A percentile compares a stretch with the other conserved stretches of the same genome.
These are phyloP conservation scores for Scheffersomyces spartinae DNA, from an alignment of 805 yeast species.

Conservation along the genomic window DNA sequence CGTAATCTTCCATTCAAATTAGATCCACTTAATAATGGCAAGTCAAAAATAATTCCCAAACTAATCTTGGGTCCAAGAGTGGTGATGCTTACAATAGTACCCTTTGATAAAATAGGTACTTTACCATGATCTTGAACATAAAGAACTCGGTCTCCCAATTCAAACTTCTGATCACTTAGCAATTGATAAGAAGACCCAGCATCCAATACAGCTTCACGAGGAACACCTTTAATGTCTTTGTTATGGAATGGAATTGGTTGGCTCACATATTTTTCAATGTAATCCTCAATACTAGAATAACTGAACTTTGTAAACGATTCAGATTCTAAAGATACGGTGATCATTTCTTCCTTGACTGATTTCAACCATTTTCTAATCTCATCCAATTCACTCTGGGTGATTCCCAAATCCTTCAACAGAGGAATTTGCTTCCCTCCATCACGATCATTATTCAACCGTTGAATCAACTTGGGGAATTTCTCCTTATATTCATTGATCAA, in stretches of 20 bases:
- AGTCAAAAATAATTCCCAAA: conserved; percentile 75
- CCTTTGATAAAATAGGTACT: conserved; percentile 77
- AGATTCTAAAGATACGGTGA: conserved; percentile 61
- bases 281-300: conserved; percentile 55
- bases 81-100: conserved; percentile 69
- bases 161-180: conserved; percentile 64
- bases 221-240: conserved; percentile 68
- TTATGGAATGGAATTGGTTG: conserved; percentile 32
- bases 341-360: conserved; percentile 34
- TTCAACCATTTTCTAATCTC: conserved; percentile 37
- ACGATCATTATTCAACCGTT: conserved; percentile 17
- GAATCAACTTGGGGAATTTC: conserved; percentile 53
- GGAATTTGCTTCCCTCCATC: too few relatives aligned
- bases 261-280: conserved; percentile 32
- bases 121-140: conserved; percentile 81
- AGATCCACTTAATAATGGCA: conserved; percentile 73
- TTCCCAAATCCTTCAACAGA: too few relatives aligned
- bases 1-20: conserved; percentile 65
- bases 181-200: conserved; percentile 63
- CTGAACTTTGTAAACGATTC: conserved; percentile 64
- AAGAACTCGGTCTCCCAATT: conserved; percentile 81
- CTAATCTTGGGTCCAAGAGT: conserved; percentile 50
- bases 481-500: conserved; percentile 49
- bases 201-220: conserved; percentile 69
- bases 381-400: too few relatives aligned